phyloP scores from a whole-genome alignment of 352 stramenopile genomes.

The Globisporangium splendens region DNA sequence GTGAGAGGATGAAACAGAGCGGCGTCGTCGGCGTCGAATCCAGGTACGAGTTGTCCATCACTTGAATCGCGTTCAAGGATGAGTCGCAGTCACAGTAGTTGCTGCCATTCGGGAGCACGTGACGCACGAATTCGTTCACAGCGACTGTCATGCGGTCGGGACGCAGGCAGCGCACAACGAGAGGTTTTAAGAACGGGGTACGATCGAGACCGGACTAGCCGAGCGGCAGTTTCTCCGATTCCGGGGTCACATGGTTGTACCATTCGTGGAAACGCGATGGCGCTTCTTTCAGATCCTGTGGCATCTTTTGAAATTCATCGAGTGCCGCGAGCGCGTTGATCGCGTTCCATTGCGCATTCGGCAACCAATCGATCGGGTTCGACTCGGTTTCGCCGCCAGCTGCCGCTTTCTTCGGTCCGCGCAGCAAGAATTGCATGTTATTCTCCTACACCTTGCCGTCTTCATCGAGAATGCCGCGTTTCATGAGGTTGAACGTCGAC shows the following conservation, averaged over 20 bases:
- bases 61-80: constrained; percentile 93
- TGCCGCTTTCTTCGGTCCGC: constrained; percentile 77
- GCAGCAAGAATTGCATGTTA: constrained; percentile 96
- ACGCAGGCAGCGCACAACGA: constrained; percentile 93
- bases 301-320: constrained; percentile 97
- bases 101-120: constrained; percentile 90
- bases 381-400: constrained; percentile 43
- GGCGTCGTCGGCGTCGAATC: constrained; percentile 95
- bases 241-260: constrained; percentile 96
- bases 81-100: constrained; percentile 96
- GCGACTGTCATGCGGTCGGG: constrained; percentile 94
- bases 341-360: constrained; percentile 88
- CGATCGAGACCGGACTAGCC: constrained; percentile 96
- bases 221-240: constrained; percentile 96
- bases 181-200: constrained; percentile 94
- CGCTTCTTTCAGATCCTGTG: constrained; percentile 94
- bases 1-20: constrained; percentile 97
- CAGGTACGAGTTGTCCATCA: constrained; percentile 94
- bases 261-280: constrained; percentile 96
- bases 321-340: constrained; percentile 90
- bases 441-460: constrained; percentile 92
- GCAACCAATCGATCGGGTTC: constrained; percentile 91
- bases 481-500: constrained; percentile 98
- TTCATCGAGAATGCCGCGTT: constrained; percentile 92
- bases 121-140: constrained; percentile 94